Evolutionary conservation across 2,329 filamentous ascomycete species (phyloP), one percentile per base, ranked within the genome.

Genomic region (Aspergillus thermomutatus): DNA sequence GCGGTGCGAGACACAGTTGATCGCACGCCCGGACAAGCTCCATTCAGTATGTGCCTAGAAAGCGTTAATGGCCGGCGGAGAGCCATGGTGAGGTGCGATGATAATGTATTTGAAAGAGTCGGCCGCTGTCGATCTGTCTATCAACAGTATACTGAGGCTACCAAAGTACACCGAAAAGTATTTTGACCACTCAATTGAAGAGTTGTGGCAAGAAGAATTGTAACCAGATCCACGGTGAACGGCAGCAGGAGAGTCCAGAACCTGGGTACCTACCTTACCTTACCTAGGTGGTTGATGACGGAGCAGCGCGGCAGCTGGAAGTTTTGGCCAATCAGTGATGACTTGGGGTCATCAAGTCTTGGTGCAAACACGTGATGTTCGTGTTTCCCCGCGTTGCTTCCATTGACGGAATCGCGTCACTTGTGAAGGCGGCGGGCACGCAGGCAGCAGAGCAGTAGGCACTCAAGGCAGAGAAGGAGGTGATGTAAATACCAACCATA

Each of bases 1-100:
- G 58, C 63, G 43, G 53, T 62, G 52, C 60, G 62, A 58, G 61
- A 54, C 31, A 61, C 55, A 46, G 14, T 26, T 25, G 67, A 63
- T 46, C 69, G 66, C 49, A 60, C 17, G 6, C 55, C 57, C 26
- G 63, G 59, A 50, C 57, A 56, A 47, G 60, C 46, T 53, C 61
- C 61, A 56, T 49, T 64, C 50, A 69, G 57, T 54, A 72, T 50
- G 60, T 69, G 70, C 57, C 66, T 65, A 50, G 70, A 64, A 52
- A 71, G 63, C 31, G 62, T 56, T 43, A 72, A 69, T 40, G 74
- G 69, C 55, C 60, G 69, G 64, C 76, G 72, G 60, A 79, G 72
- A 60, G 76, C 68, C 78, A 80, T 80, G 17, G 28, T 50, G 21
- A 50, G 49, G 25, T 41, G 43, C 40, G 17, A 43, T 23, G 40